Base-by-base conservation (phyloP, 208 protist species). In the Leptomonas seymouri region DNA sequence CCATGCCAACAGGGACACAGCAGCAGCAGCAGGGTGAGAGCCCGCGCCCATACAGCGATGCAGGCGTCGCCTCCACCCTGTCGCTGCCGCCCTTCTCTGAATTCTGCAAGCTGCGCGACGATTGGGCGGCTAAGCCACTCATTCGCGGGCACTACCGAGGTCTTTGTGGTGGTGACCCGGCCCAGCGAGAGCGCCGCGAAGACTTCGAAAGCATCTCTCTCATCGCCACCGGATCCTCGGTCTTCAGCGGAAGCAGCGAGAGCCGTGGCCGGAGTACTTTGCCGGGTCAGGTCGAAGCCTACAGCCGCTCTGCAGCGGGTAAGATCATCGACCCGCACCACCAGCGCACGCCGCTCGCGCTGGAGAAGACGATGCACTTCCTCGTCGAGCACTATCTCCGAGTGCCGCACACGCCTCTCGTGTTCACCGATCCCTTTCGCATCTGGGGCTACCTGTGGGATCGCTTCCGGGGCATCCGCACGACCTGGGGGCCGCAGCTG, bases 341-440 rank as follows among this genome's bases (percentile, higher is more conserved):
- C 23, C 74, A 87, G n/a, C 90, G 90, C 63, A 84, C 81, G 16
- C 83, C 87, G 7, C 61, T 78, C 9, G 87, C 90, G 41, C 80
- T 95, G 45, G 86, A 93, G 68, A 95, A 95, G 71, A 66, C 75
- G 42, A 93, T 95, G 87, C 90, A 95, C 78, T 92, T 95, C 58
- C 78, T 95, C 21, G 90, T 92, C 0, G 78, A 95, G 58, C 78
- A 90, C 78, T 95, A 89, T 68, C 71, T 95, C 39, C 90, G 90
- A 23, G 62, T 66, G 14, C 87, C 90, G 16, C 86, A 90, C 82
- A 85, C 84, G 6, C 55, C 83, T 0, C 74, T 85, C 42, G 80
- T 83, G 46, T 90, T 85, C 75, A 63, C 77, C 5, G 79, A 85
- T 9, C 81, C 89, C 0, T 90, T 90, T 71, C 77, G 79, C n/a